Evolutionary conservation across 129 eudicot species (phyloP).

Genomic region (Lactuca saligna): DNA sequence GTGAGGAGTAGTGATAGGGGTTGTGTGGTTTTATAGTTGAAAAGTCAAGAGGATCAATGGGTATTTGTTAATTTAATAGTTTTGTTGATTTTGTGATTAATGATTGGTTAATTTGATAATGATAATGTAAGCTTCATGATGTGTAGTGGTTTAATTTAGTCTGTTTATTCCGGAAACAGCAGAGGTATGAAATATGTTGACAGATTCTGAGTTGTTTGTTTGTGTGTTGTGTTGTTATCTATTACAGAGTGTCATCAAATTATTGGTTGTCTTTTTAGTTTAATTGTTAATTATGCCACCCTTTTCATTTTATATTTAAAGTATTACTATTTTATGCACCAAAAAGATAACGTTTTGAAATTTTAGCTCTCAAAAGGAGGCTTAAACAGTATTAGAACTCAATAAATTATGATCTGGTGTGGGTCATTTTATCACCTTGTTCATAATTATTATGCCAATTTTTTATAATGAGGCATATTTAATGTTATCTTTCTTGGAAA

Average conservation of each 20-base stretch:
- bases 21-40: conserved; percentile 32
- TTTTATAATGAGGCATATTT: too few species aligned
- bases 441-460: too few species aligned
- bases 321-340: neutral
- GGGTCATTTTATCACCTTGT: neutral
- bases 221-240: conserved; percentile 38
- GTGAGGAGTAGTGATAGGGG: conserved; percentile 30
- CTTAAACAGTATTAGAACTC: neutral
- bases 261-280: conserved; percentile 25
- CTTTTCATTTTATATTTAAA: neutral
- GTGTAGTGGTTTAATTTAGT: neutral
- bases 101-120: conserved; percentile 11
- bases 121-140: neutral
- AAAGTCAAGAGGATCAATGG: neutral
- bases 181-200: conserved; percentile 17
- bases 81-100: conserved; percentile 7
- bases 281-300: conserved; percentile 19
- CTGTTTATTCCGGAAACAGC: conserved; percentile 16
- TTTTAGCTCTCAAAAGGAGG: neutral
- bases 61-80: conserved; percentile 5
- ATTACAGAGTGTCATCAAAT: conserved; percentile 32
- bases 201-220: conserved; percentile 28
- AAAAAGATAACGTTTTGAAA: neutral
- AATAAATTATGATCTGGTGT: neutral
- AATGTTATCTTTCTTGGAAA: too few species aligned